Percentiles rank a stretch among this genome's conserved stretches.
Evolutionary conservation across 371 early-diverging fungal genomes (phyloP).

Genomic region (Blakeslea trispora): DNA sequence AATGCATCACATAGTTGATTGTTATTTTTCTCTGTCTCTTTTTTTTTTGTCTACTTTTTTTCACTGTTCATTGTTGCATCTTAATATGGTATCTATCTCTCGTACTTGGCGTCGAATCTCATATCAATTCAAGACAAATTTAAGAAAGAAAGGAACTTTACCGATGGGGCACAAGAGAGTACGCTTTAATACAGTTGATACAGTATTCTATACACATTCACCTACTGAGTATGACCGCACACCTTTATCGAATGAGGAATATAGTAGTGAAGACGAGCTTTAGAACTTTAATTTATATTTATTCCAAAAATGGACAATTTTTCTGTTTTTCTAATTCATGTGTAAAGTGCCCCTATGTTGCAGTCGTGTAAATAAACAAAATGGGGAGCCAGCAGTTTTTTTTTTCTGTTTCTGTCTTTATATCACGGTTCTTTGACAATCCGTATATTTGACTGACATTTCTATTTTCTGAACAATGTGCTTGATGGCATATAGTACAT

Average conservation of each 20-base stretch:
- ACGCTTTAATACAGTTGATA: conserved; percentile 37
- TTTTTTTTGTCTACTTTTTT: too few species aligned
- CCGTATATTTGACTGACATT: too few species aligned
- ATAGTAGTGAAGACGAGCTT: conserved; percentile 5
- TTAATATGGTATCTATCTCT: not conserved
- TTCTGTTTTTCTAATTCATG: not conserved
- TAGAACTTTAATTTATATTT: conserved; percentile 4
- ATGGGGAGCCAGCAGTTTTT: too few species aligned
- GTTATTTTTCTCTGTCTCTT: too few species aligned
- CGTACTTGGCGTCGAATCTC: conserved; percentile 32
- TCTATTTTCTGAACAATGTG: too few species aligned
- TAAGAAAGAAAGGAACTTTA: conserved; percentile 6
- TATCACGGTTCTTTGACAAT: too few species aligned
- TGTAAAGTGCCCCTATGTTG: too few species aligned
- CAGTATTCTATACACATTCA: conserved; percentile 46
- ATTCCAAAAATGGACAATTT: conserved; percentile 15
- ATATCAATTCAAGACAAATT: conserved; percentile 20
- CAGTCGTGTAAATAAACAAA: too few species aligned
- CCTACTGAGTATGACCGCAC: conserved; percentile 45
- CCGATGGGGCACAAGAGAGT: conserved; percentile 29
- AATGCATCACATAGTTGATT: too few species aligned
- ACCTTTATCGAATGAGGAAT: conserved; percentile 16
- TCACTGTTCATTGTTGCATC: too few species aligned
- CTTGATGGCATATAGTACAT: too few species aligned
- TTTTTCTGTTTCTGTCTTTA: too few species aligned